phyloP scores from a whole-genome alignment of 2,329 filamentous ascomycete species.

The Penicillium italicum region DNA sequence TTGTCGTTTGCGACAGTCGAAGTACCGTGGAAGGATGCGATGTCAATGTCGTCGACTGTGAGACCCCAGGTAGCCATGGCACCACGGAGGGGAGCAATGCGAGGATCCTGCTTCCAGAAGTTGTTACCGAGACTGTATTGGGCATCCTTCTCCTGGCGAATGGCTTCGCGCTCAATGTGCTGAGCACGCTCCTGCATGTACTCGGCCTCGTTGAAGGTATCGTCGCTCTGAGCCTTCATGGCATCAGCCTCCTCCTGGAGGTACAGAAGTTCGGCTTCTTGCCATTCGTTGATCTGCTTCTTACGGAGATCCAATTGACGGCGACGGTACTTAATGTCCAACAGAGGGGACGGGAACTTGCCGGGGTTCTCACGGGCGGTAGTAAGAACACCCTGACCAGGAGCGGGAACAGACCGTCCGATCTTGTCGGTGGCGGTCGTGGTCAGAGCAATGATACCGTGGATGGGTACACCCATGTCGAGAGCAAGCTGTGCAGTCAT shows the following conservation, averaged over 20 bases:
- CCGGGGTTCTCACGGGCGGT: conserved; percentile 85
- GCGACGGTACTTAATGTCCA: conserved; percentile 96
- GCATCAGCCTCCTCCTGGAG: conserved; percentile 88
- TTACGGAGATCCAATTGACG: conserved; percentile 91
- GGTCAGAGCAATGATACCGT: conserved; percentile 88
- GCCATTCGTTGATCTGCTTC: conserved; percentile 93
- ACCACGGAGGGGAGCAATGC: conserved; percentile 91
- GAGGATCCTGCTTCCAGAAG: conserved; percentile 96
- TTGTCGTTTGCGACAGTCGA: conserved; percentile 99
- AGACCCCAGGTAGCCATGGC: conserved; percentile 97
- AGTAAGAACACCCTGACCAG: conserved; percentile 93
- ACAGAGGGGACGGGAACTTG: conserved; percentile 90
- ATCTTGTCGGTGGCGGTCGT: conserved; percentile 99
- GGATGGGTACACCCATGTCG: conserved; percentile 98
- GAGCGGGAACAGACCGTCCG: conserved; percentile 91
- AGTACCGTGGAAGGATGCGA: conserved; percentile 98
- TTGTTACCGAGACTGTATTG: conserved; percentile 91
- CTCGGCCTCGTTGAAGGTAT: conserved; percentile 73
- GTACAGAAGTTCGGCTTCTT: conserved; percentile 89
- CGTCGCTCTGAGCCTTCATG: conserved; percentile 72
- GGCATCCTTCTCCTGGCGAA: conserved; percentile 87
- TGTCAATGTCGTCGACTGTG: conserved; percentile 88
- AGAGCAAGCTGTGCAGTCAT: conserved; percentile 95
- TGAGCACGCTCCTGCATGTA: conserved; percentile 79
- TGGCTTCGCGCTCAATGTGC: conserved; percentile 85